A percentile compares a stretch with the other conserved stretches of the same genome.
These are phyloP conservation scores for Trypanosoma brucei DNA, from an alignment of 208 protist species.

Conservation along the genomic window DNA sequence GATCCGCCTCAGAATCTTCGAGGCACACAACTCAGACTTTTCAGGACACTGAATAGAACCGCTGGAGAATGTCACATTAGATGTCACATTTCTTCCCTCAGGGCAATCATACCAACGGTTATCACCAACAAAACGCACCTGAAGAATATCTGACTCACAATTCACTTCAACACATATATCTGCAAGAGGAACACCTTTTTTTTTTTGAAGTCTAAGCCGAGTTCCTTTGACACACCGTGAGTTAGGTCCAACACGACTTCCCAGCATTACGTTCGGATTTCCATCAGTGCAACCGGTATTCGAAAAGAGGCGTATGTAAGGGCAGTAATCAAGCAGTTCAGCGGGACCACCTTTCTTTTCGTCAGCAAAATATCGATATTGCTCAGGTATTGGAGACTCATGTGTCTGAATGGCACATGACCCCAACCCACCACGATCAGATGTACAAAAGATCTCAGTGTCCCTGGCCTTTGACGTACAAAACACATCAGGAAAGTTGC, in stretches of 20 bases:
- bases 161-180: constrained; percentile 22
- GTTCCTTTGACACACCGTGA: constrained; percentile 24
- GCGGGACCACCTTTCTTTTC: constrained; percentile 14
- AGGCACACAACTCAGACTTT: constrained; percentile 36
- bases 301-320: constrained; percentile 14
- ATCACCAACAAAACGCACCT: constrained; percentile 8
- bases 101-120: constrained; percentile 14
- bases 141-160: constrained; percentile 9
- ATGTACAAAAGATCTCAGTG: too few species aligned
- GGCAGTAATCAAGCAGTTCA: constrained; percentile 48
- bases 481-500: constrained; percentile 26
- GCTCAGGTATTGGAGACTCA: too few species aligned
- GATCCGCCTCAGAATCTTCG: neutral
- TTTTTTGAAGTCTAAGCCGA: too few species aligned
- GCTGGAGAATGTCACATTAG: constrained; percentile 11
- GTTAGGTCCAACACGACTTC: constrained; percentile 20
- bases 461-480: too few species aligned
- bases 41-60: constrained; percentile 35
- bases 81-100: constrained; percentile 3
- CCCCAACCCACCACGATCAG: constrained; percentile 24
- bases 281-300: constrained; percentile 24
- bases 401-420: too few species aligned
- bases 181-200: too few species aligned
- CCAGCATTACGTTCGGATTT: constrained; percentile 3
- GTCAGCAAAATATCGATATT: constrained; percentile 34